Conservation (phyloP, 257 asterid genomes). For the Lycium barbarum region DNA sequence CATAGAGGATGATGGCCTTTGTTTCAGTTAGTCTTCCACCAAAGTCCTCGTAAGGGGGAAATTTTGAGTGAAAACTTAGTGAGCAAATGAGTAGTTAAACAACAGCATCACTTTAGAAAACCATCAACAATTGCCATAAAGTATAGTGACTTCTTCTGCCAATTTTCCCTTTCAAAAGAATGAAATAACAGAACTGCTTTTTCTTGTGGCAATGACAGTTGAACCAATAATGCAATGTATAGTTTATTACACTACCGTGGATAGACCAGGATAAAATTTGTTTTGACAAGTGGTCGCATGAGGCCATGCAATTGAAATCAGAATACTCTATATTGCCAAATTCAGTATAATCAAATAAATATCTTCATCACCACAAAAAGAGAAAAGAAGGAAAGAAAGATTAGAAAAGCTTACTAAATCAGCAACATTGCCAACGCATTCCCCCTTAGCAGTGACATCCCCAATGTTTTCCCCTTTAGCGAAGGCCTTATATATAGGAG, state of each 20-base stretch:
- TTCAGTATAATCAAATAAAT: background rate
- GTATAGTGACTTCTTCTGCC: conserved; percentile 16
- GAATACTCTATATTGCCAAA: background rate
- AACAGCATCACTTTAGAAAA: background rate
- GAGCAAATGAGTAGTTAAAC: background rate
- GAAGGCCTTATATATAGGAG: conserved; percentile 98
- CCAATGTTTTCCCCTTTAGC: conserved; percentile 99
- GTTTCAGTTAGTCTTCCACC: conserved; percentile 17
- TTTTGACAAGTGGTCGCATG: conserved; percentile 14
- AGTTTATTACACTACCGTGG: background rate
- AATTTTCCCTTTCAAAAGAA: background rate
- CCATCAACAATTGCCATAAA: background rate
- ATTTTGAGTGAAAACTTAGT: background rate
- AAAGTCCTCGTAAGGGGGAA: background rate
- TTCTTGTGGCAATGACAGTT: conserved; percentile 9
- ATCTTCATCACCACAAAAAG: conserved; percentile 13
- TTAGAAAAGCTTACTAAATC: conserved; percentile 73
- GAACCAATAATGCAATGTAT: background rate
- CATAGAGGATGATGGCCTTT: background rate
- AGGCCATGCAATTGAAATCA: conserved; percentile 13
- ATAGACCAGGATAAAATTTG: background rate
- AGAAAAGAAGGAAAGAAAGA: conserved; percentile 27
- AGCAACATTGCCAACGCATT: conserved; percentile 93
- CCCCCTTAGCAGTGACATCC: conserved; percentile 99
- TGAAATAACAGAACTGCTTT: background rate